Evolutionary conservation across 306 rosid species (phyloP).

Genomic region (Cyclanthera cordifolia): DNA sequence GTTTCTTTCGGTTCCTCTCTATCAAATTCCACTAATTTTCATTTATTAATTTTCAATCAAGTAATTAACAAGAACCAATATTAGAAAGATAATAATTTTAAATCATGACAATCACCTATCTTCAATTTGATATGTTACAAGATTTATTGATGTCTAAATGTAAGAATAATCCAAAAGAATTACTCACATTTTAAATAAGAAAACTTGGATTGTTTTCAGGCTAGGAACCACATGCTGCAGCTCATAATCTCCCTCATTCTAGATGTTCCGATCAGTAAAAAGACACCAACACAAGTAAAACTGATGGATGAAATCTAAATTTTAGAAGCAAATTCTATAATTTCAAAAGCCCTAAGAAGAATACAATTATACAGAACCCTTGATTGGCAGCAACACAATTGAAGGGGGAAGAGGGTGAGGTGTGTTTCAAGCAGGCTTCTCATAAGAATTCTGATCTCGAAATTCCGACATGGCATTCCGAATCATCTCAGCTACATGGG

Average conservation of each 20-base stretch:
- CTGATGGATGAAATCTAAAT: background rate
- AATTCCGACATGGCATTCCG: constrained; percentile 66
- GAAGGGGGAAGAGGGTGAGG: background rate
- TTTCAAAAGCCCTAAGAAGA: background rate
- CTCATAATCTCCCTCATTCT: background rate
- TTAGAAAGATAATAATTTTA: background rate
- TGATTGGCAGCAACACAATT: background rate
- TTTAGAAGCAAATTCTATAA: background rate
- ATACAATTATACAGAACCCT: background rate
- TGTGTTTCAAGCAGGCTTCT: constrained; percentile 55
- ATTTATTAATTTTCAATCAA: too few relatives aligned
- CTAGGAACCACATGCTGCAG: background rate
- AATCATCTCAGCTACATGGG: constrained; percentile 60
- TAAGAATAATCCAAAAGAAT: background rate
- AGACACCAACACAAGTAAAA: background rate
- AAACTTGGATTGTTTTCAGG: background rate
- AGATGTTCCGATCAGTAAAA: background rate
- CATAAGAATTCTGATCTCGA: constrained; percentile 74
- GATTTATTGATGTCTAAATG: background rate
- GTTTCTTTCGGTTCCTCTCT: background rate
- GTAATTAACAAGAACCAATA: background rate
- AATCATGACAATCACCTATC: background rate
- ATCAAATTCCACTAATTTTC: background rate
- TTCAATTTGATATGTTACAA: background rate
- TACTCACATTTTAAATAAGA: background rate